Conservation (phyloP, 306 rosid species). For the Castanea mollissima region DNA sequence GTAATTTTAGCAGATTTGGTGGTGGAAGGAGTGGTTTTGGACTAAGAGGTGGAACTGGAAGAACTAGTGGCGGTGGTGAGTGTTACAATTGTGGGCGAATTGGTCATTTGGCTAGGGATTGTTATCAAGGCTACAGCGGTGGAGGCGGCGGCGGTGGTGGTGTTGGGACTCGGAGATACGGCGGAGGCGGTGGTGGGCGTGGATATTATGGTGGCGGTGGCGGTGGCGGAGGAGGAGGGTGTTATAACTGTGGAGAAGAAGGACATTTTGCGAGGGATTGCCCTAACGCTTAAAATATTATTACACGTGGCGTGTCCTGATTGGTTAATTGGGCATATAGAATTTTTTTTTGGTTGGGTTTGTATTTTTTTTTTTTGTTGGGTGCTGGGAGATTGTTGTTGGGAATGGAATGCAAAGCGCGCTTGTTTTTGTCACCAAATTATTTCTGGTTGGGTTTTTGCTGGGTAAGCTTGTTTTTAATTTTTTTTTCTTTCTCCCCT, state of each 20-base stretch:
- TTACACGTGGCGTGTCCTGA: constrained; percentile 20
- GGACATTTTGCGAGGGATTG: constrained; percentile 89
- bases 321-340: not conserved
- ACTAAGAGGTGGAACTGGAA: constrained; percentile 22
- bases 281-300: constrained; percentile 28
- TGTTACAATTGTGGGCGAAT: constrained; percentile 69
- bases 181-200: constrained; percentile 28
- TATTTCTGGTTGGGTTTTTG: constrained; percentile 23
- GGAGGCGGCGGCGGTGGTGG: constrained; percentile 36
- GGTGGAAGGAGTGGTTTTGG: constrained; percentile 22
- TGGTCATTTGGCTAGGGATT: constrained; percentile 48
- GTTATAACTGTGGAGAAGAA: constrained; percentile 72
- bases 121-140: constrained; percentile 21
- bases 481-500: not conserved
- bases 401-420: constrained; percentile 10
- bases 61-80: constrained; percentile 23
- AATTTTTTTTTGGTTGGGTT: not conserved
- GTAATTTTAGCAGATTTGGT: constrained; percentile 24
- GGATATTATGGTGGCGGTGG: constrained; percentile 20
- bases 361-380: constrained; percentile 13
- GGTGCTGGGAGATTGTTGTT: constrained; percentile 18
- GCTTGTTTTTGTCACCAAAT: constrained; percentile 5
- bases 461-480: constrained; percentile 21
- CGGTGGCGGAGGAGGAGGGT: constrained; percentile 31
- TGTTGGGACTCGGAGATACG: constrained; percentile 12